A percentile compares a stretch with the other conserved stretches of the same genome.
phyloP scores from a whole-genome alignment of 2,329 filamentous ascomycete genomes.

The Trichoderma gracile region DNA sequence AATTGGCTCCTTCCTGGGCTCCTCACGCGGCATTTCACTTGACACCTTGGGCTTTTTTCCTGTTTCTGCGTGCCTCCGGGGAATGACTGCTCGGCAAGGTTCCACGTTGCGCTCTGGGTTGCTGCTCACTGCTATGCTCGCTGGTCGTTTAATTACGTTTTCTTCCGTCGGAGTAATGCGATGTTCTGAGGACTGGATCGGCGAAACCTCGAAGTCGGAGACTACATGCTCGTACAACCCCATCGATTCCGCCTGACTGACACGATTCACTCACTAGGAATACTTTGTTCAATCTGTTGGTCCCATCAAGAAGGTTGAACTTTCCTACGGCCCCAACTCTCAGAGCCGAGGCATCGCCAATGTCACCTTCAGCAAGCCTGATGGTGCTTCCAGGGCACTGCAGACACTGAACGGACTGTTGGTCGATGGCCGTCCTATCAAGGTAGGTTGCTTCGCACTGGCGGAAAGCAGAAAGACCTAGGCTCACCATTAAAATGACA shows the following conservation, averaged over 20 bases:
- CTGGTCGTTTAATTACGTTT: constrained; percentile 27
- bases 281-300: constrained; percentile 90
- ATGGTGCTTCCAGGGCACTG: constrained; percentile 82
- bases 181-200: constrained; percentile 34
- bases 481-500: constrained; percentile 38
- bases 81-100: not conserved
- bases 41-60: not conserved
- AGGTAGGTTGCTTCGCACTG: constrained; percentile 55
- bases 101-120: constrained; percentile 7
- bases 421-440: constrained; percentile 88
- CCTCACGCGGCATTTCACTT: not conserved
- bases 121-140: constrained; percentile 38
- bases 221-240: constrained; percentile 33
- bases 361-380: constrained; percentile 78
- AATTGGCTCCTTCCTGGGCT: not conserved
- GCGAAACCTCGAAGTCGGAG: constrained; percentile 37
- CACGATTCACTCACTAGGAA: constrained; percentile 73
- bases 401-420: constrained; percentile 82
- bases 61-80: not conserved
- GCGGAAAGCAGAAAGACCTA: not conserved
- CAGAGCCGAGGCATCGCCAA: constrained; percentile 90
- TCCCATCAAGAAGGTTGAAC: constrained; percentile 83
- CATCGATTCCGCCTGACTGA: constrained; percentile 60
- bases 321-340: constrained; percentile 91
- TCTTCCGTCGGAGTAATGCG: constrained; percentile 17